Percentiles rank a stretch among this genome's conserved stretches.
These are phyloP conservation scores for Bothriochloa decipiens DNA, from an alignment of 176 grass and related monocot genomes.

Conservation along the genomic window DNA sequence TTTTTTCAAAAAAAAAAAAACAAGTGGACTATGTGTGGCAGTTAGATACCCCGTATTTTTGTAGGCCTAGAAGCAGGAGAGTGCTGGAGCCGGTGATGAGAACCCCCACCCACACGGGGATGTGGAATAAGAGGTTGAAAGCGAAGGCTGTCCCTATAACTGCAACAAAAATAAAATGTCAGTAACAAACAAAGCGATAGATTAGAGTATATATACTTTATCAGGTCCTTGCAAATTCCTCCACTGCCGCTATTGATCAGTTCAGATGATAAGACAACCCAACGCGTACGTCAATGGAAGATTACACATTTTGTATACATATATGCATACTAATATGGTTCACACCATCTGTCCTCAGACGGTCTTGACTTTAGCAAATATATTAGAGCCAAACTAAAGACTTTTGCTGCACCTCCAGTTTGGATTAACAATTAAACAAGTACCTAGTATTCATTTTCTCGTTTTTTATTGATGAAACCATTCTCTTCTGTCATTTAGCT, in stretches of 20 bases:
- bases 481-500: not conserved
- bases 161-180: slow-evolving; percentile 24
- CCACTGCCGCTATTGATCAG: not conserved
- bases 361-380: not conserved
- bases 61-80: slow-evolving; percentile 74
- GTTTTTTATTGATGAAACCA: not conserved
- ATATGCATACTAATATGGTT: not conserved
- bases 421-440: not conserved
- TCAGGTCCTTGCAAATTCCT: slow-evolving; percentile 9
- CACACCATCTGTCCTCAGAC: not conserved
- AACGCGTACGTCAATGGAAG: not conserved
- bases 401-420: not conserved
- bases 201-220: not conserved
- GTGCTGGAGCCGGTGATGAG: slow-evolving; percentile 92
- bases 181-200: not conserved
- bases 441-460: not conserved
- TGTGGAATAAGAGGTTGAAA: slow-evolving; percentile 83
- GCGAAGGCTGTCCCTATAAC: slow-evolving; percentile 86
- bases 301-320: not conserved
- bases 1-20: not conserved
- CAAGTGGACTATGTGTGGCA: not conserved
- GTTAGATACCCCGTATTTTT: slow-evolving; percentile 79
- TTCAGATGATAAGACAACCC: not conserved
- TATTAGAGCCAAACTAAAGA: not conserved
- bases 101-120: slow-evolving; percentile 84